A percentile compares a stretch with the other conserved stretches of the same genome.
phyloP scores from a whole-genome alignment of 73 alveolate species.

The Vitrella brassicaformis region DNA sequence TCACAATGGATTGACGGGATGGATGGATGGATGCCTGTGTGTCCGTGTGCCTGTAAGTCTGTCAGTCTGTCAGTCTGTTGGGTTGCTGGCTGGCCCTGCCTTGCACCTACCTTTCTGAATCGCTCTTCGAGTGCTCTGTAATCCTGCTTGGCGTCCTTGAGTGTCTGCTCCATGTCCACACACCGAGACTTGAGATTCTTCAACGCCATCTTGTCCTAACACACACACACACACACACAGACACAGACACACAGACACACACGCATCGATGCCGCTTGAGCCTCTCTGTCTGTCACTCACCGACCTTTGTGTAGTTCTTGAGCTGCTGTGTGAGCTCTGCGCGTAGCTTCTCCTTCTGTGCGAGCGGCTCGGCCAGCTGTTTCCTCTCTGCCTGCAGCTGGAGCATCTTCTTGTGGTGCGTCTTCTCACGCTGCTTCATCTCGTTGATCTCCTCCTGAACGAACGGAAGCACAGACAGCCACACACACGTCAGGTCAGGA shows the following conservation, averaged over 20 bases:
- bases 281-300: not conserved
- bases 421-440: slow-evolving; percentile 41
- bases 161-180: slow-evolving; percentile 43
- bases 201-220: slow-evolving; percentile 55
- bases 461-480: not conserved
- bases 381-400: slow-evolving; percentile 32
- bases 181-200: slow-evolving; percentile 55
- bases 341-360: slow-evolving; percentile 9
- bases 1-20: no score
- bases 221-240: not conserved
- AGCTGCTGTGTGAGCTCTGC: slow-evolving; percentile 46
- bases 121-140: slow-evolving; percentile 47
- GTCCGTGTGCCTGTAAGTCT: no score
- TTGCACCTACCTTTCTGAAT: slow-evolving; percentile 1
- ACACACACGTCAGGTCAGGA: not conserved
- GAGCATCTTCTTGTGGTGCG: slow-evolving; percentile 46
- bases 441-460: slow-evolving; percentile 49
- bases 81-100: no score
- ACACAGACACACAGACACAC: not conserved
- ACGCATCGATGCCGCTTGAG: not conserved
- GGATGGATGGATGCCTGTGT: no score
- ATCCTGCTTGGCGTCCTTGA: slow-evolving; percentile 45
- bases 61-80: no score
- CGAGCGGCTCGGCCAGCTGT: slow-evolving; percentile 40
- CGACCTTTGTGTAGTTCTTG: slow-evolving; percentile 43